Evolutionary conservation across 202 grass and related monocot species (phyloP), one percentile per base, ranked within the genome.

Genomic region (Saccharum hybrid): DNA sequence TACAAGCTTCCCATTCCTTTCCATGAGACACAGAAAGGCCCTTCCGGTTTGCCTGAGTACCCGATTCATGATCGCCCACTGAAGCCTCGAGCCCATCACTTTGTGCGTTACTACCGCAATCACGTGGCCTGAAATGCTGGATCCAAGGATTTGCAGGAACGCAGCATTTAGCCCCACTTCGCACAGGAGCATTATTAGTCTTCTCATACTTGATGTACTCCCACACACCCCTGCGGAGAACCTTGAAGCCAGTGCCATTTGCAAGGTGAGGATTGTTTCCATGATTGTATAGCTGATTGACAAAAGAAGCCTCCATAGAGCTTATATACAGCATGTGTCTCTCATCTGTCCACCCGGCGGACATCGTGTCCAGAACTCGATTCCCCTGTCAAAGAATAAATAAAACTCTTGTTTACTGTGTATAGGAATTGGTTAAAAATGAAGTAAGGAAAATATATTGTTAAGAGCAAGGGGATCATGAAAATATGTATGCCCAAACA

Each of bases 251-350:
- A 8, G 16, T 51, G 46, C 11, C 49, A 43, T 31, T 75, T 19
- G 30, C 63, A 18, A 46, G 28, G 0, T 21, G 71, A 4, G 13
- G 34, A 15, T 39, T n/a, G 13, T 74, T 41, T 0, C 36, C 79
- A 0, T 42, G 40, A 28, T 73, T 86, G 62, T 89, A 37, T 3
- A 96, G 74, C 46, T 87, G 90, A 13, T 91, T 43, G 13, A 96
- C 6, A 46, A 97, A 97, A 59, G 90, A 92, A 23, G 85, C 83
- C 49, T 97, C 94, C 83, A 97, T 90, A n/a, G 88, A 97, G 86
- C 69, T 92, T 82, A 97, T 89, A 49, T 97, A 97, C 10, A 74
- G 11, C 68, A 86, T 85, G 83, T 97, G 91, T 39, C 89, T 94
- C 86, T 97, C 94, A 36, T 97, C 75, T 54, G 93, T 96, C 93